Evolutionary conservation across 2,329 filamentous ascomycete species (phyloP).

Genomic region (Paecilomyces sp.): DNA sequence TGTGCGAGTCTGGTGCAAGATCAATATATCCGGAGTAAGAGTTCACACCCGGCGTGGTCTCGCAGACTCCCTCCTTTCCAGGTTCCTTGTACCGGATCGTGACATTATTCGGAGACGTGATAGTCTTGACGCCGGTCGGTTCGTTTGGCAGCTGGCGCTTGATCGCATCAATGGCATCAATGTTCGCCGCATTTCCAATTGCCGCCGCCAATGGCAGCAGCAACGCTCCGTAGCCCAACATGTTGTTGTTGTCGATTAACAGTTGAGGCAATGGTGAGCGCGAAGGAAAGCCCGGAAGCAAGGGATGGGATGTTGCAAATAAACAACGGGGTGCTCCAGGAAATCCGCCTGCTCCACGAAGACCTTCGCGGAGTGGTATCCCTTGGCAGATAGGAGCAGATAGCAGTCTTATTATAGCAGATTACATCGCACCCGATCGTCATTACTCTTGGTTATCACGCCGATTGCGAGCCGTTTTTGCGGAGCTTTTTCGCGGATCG

Average conservation of each 20-base stretch:
- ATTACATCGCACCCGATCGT: neutral
- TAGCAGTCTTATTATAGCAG: neutral
- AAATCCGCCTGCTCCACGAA: conserved; percentile 6
- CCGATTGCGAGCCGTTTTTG: neutral
- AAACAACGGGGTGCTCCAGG: neutral
- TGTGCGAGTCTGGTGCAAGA: conserved; percentile 44
- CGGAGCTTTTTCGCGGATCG: neutral
- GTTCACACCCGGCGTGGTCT: conserved; percentile 50
- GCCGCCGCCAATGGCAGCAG: neutral
- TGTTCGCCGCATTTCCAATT: conserved; percentile 8
- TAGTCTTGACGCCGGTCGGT: conserved; percentile 30
- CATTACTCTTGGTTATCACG: neutral
- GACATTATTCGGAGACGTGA: conserved; percentile 36
- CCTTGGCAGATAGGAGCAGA: neutral
- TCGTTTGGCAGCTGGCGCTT: conserved; percentile 28
- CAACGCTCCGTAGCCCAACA: neutral
- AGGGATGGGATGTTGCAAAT: neutral
- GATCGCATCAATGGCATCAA: conserved; percentile 12
- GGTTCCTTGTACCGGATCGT: conserved; percentile 54
- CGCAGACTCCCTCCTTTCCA: conserved; percentile 43
- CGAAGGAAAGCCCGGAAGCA: neutral
- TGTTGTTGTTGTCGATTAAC: neutral
- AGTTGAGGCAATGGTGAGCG: neutral
- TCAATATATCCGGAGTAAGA: conserved; percentile 52
- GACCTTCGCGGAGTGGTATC: neutral